phyloP scores from a whole-genome alignment of 2,329 filamentous ascomycete genomes.

The Mycosphaerelloides madeirae region DNA sequence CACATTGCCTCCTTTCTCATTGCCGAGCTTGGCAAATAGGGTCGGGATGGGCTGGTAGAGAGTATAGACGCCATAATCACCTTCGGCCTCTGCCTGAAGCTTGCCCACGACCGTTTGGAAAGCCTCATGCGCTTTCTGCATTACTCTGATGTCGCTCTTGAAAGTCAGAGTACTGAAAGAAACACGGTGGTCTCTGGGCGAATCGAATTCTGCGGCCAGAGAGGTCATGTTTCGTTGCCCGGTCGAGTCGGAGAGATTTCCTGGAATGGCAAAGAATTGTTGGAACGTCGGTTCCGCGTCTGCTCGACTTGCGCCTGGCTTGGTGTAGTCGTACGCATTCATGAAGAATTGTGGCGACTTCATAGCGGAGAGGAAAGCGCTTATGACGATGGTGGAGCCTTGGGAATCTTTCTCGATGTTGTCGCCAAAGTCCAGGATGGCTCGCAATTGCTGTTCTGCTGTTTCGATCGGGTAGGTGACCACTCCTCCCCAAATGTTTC shows the following conservation, averaged over 20 bases:
- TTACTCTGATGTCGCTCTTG: slow-evolving; percentile 7
- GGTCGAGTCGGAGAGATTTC: slow-evolving; percentile 7
- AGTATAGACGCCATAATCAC: slow-evolving; percentile 4
- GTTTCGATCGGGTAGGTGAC: neutral
- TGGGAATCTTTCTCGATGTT: slow-evolving; percentile 6
- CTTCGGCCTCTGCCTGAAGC: slow-evolving; percentile 7
- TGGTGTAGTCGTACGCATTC: slow-evolving; percentile 10
- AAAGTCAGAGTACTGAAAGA: slow-evolving; percentile 11
- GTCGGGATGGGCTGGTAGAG: slow-evolving; percentile 9
- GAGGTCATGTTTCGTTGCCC: slow-evolving; percentile 9
- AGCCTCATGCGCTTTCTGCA: slow-evolving; percentile 10
- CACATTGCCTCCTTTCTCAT: slow-evolving; percentile 24
- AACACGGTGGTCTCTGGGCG: slow-evolving; percentile 3
- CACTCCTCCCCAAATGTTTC: slow-evolving; percentile 4
- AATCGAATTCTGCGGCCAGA: slow-evolving; percentile 7
- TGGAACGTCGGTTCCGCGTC: neutral
- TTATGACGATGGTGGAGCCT: slow-evolving; percentile 8
- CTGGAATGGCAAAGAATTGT: slow-evolving; percentile 7
- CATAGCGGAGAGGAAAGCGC: slow-evolving; percentile 1
- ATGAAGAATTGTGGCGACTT: slow-evolving; percentile 8
- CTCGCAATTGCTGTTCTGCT: slow-evolving; percentile 1
- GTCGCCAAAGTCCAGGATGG: slow-evolving; percentile 1
- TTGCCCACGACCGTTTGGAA: slow-evolving; percentile 3
- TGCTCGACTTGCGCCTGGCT: neutral
- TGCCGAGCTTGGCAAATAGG: slow-evolving; percentile 6